Conservation (phyloP, 1,139 yeast genomes). For the Kodamaea anthophila region DNA sequence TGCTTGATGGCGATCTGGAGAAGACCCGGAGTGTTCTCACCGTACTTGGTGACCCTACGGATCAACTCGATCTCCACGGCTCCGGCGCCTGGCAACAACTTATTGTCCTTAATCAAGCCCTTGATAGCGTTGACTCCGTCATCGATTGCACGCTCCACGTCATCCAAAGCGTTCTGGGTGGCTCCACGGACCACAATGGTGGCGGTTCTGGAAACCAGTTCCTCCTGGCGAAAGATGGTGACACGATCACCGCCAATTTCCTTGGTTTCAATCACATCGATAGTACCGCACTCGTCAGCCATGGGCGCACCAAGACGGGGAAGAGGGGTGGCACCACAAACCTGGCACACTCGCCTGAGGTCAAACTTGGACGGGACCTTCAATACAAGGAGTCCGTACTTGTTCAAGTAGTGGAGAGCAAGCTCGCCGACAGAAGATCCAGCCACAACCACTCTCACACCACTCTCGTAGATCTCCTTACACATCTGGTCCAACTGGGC, state of each 20-base stretch:
- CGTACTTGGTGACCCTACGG: slow-evolving; percentile 70
- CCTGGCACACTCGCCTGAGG: slow-evolving; percentile 87
- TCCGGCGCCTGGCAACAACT: slow-evolving; percentile 94
- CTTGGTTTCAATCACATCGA: slow-evolving; percentile 82
- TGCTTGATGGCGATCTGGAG: slow-evolving; percentile 90
- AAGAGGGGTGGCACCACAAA: slow-evolving; percentile 95
- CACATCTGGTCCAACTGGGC: slow-evolving; percentile 84
- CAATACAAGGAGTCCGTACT: slow-evolving; percentile 76
- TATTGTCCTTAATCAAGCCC: slow-evolving; percentile 73
- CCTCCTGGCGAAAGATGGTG: slow-evolving; percentile 83
- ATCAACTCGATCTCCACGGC: slow-evolving; percentile 91
- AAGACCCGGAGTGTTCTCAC: slow-evolving; percentile 91
- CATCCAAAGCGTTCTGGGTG: slow-evolving; percentile 90
- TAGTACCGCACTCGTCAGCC: slow-evolving; percentile 87
- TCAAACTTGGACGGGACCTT: slow-evolving; percentile 93
- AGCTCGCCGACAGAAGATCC: slow-evolving; percentile 92
- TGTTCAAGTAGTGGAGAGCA: slow-evolving; percentile 87
- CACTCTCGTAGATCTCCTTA: slow-evolving; percentile 77
- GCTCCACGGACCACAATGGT: slow-evolving; percentile 95
- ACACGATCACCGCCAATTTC: slow-evolving; percentile 98
- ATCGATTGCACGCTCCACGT: slow-evolving; percentile 93
- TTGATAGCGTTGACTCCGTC: slow-evolving; percentile 93
- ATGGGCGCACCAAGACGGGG: slow-evolving; percentile 94
- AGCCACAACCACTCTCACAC: slow-evolving; percentile 83
- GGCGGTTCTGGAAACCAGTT: slow-evolving; percentile 68